Evolutionary conservation across 345 rosid species (phyloP).

Genomic region (Heritiera littoralis): DNA sequence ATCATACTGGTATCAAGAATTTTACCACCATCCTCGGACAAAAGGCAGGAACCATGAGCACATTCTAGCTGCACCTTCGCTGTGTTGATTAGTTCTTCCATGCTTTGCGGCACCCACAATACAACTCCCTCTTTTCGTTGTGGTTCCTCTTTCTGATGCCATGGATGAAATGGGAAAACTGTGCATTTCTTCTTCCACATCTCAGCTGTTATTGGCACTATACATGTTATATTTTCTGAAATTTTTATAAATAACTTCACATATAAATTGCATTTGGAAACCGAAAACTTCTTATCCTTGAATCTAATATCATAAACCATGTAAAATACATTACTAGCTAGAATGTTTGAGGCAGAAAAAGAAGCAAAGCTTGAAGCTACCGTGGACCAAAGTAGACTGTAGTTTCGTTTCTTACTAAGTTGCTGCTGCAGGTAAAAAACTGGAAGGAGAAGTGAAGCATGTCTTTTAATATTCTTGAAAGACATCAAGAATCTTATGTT

Average conservation of each 20-base stretch:
- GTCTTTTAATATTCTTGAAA: not conserved
- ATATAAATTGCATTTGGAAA: not conserved
- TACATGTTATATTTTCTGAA: not conserved
- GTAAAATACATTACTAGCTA: not conserved
- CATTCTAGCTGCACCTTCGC: constrained; percentile 36
- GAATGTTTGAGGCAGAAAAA: not conserved
- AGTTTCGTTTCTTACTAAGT: not conserved
- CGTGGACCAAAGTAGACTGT: not conserved
- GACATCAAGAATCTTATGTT: not conserved
- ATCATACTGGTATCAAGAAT: constrained; percentile 64
- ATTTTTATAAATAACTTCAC: not conserved
- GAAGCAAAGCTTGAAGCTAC: not conserved
- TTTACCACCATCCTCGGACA: constrained; percentile 61
- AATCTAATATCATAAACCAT: not conserved
- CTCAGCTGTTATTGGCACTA: constrained; percentile 21
- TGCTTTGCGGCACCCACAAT: constrained; percentile 64
- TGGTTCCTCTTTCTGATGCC: constrained; percentile 44
- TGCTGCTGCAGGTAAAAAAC: not conserved
- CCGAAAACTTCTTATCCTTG: not conserved
- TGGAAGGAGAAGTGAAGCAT: not conserved
- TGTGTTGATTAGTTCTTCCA: constrained; percentile 41
- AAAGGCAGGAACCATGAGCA: constrained; percentile 33
- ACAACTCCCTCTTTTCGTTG: constrained; percentile 58
- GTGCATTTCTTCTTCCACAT: constrained; percentile 53
- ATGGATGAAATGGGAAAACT: constrained; percentile 58